These are phyloP conservation scores for Cyclospora cayetanensis DNA, from an alignment of 169 alveolate genomes.

Conservation along the genomic window DNA sequence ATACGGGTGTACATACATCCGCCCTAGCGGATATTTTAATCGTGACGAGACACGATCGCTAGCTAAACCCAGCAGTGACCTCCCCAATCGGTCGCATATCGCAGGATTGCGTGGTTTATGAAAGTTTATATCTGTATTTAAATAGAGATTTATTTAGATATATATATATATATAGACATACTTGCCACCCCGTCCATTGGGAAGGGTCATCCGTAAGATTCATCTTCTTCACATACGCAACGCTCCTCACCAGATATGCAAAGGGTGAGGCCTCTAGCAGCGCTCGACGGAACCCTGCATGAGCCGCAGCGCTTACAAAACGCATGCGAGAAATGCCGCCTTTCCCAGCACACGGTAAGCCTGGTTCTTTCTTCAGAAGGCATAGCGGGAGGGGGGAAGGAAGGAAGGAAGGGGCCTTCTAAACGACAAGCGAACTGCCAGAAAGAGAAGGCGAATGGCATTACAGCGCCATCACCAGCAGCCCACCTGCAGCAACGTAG, in stretches of 20 bases:
- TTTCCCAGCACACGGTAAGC: too few species aligned
- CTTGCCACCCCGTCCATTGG: constrained; percentile 72
- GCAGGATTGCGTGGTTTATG: background rate
- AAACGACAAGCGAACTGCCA: background rate
- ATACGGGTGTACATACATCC: background rate
- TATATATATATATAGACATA: background rate
- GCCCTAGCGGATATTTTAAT: too few species aligned
- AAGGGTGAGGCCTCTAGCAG: constrained; percentile 3
- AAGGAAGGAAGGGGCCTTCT: background rate
- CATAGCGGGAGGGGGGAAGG: too few species aligned
- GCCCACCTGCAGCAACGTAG: constrained; percentile 3
- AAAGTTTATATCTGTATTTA: too few species aligned
- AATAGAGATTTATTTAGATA: background rate
- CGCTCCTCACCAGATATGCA: background rate
- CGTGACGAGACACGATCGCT: background rate
- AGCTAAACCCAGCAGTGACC: background rate
- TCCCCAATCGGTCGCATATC: background rate
- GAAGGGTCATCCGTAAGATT: constrained; percentile 75
- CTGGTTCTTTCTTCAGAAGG: too few species aligned
- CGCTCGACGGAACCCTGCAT: background rate
- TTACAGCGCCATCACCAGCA: constrained; percentile 18
- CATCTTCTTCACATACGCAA: constrained; percentile 72
- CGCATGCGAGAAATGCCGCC: too few species aligned
- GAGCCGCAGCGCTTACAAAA: too few species aligned
- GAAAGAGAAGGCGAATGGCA: background rate